Evolutionary conservation across 2,329 filamentous ascomycete species (phyloP), one percentile per base, ranked within the genome.

Genomic region (Neonectria faginata): DNA sequence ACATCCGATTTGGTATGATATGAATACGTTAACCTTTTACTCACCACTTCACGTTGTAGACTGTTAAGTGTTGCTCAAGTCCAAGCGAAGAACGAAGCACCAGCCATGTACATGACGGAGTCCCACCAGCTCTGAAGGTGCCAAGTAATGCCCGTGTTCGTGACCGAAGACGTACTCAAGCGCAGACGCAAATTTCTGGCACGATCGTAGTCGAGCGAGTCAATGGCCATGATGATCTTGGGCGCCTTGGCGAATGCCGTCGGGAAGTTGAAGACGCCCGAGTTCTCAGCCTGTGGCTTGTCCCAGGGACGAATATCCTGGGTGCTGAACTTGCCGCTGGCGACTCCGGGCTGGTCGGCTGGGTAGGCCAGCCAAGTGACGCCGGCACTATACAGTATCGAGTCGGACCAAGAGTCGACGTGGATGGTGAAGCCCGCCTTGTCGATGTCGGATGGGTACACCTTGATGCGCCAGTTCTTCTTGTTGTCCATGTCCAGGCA

Each of bases 341-440:
- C 27, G 3, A 69, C 50, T 1, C 62, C 67, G 3, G 20, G 11
- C 36, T 52, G 33, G 57, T 66, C 58, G 3, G 41, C 39, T 9
- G 54, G 62, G 36, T 68, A 62, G 1, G 67, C 67, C 11, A 68
- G 42, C 67, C 67, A 70, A 11, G 63, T 42, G 0, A 54, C 63
- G 14, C 41, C 39, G 1, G 50, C 67, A 2, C 48, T 29, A 45
- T 55, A 58, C 10, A 70, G 52, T 16, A 57, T 18, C 0, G 42
- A 54, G n/a, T 68, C 66, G 9, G 44, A 47, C 61, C 64, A 67
- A 14, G 64, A 44, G 10, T 68, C 66, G 2, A 56, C 20, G 47
- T 56, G 25, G 16, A 68, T 25, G n/a, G 45, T 59, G 58, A 70
- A 68, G 41, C 66, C 66, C 5, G 39, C 41, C 8, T 27, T 12